Conservation (phyloP, 2,329 filamentous ascomycete species). For the Passalora sequoiae region DNA sequence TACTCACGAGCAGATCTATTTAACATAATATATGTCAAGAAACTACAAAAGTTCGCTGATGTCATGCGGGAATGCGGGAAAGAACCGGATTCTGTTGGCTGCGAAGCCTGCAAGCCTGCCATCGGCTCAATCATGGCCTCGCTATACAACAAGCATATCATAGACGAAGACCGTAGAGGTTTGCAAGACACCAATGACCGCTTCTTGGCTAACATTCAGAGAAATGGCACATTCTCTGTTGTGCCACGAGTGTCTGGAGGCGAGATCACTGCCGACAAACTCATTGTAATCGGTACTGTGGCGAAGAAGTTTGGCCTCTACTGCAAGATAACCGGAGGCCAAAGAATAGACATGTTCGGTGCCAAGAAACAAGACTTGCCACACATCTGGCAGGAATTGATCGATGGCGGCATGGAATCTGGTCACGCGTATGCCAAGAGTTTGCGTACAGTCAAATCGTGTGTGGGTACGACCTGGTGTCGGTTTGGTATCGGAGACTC, state of each 20-base stretch:
- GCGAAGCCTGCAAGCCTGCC: conserved; percentile 80
- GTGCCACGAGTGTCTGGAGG: conserved; percentile 77
- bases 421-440: conserved; percentile 90
- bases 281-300: conserved; percentile 77
- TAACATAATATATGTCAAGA: conserved; percentile 80
- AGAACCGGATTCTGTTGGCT: conserved; percentile 67
- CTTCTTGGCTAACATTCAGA: conserved; percentile 83
- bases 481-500: conserved; percentile 83
- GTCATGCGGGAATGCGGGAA: conserved; percentile 76
- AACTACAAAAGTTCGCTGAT: conserved; percentile 63
- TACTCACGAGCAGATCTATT: conserved; percentile 84
- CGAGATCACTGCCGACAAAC: conserved; percentile 80
- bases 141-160: conserved; percentile 77
- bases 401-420: conserved; percentile 81
- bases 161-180: conserved; percentile 64
- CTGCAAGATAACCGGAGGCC: conserved; percentile 86
- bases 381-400: conserved; percentile 72
- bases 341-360: conserved; percentile 90
- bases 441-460: conserved; percentile 83
- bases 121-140: conserved; percentile 76
- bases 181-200: conserved; percentile 88
- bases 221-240: conserved; percentile 86
- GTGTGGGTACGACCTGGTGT: conserved; percentile 88
- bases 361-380: conserved; percentile 81
- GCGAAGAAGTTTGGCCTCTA: conserved; percentile 81